phyloP scores from a whole-genome alignment of 2,329 filamentous ascomycete genomes.

The Teratosphaeria destructans region DNA sequence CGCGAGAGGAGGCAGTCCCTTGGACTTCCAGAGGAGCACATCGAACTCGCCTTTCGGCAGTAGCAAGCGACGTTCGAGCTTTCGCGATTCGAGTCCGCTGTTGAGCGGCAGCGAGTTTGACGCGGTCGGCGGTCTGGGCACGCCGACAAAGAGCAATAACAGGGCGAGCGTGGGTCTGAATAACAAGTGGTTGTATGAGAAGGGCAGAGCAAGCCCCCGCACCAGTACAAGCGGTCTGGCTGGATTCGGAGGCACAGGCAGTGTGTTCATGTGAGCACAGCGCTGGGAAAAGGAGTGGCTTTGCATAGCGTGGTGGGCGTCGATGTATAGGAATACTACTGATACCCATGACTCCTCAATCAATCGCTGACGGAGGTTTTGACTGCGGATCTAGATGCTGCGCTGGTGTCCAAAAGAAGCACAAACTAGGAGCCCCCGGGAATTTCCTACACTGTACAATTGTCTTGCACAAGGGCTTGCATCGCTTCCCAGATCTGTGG shows the following conservation, averaged over 20 bases:
- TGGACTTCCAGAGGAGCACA: neutral
- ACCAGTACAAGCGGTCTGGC: neutral
- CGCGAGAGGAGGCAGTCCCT: conserved; percentile 4
- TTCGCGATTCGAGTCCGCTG: conserved; percentile 44
- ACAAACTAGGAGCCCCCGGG: too few relatives aligned
- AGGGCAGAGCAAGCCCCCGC: conserved; percentile 49
- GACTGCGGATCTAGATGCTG: too few relatives aligned
- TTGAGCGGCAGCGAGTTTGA: conserved; percentile 20
- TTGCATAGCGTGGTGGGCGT: neutral
- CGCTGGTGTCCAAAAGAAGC: too few relatives aligned
- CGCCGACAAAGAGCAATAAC: conserved; percentile 25
- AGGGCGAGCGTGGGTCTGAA: conserved; percentile 65
- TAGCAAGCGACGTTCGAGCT: conserved; percentile 49
- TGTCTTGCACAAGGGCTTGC: too few relatives aligned
- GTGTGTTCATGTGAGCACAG: conserved; percentile 3
- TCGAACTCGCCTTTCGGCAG: conserved; percentile 10
- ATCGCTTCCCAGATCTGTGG: too few relatives aligned
- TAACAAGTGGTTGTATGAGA: conserved; percentile 92
- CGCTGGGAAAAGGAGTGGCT: neutral
- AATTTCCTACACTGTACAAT: too few relatives aligned
- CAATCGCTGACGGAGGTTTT: neutral
- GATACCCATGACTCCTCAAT: neutral
- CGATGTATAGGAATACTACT: neutral
- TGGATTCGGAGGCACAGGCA: conserved; percentile 6
- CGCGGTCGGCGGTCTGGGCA: conserved; percentile 8